Evolutionary conservation across 2,329 filamentous ascomycete genomes (phyloP).

Genomic region (Pestalotiopsis sp.): DNA sequence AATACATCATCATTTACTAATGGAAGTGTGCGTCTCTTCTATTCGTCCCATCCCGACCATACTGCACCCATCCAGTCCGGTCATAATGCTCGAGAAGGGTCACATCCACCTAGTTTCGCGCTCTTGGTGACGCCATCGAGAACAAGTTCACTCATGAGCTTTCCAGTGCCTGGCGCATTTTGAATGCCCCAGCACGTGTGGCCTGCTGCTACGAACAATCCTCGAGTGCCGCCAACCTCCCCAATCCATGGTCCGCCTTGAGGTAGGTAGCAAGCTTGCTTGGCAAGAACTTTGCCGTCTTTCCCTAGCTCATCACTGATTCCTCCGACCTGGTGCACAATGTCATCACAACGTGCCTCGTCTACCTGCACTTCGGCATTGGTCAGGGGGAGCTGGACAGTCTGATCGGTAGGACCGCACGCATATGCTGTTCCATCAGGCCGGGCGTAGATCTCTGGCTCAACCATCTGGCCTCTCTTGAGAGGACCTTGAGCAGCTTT

Average conservation of each 20-base stretch:
- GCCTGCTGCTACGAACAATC: conserved; percentile 70
- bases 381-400: conserved; percentile 63
- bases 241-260: conserved; percentile 74
- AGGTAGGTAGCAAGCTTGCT: conserved; percentile 78
- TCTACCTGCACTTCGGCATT: conserved; percentile 70
- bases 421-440: conserved; percentile 77
- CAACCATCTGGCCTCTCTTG: conserved; percentile 47
- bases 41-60: neutral
- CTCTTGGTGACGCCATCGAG: conserved; percentile 64
- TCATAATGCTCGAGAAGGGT: conserved; percentile 51
- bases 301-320: conserved; percentile 57
- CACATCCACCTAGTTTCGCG: conserved; percentile 56
- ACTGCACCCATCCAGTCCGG: conserved; percentile 21
- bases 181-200: conserved; percentile 87
- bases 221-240: conserved; percentile 60
- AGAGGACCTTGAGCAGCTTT: conserved; percentile 19
- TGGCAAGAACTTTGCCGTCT: conserved; percentile 60
- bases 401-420: conserved; percentile 68
- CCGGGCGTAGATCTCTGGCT: conserved; percentile 78
- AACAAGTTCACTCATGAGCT: conserved; percentile 66
- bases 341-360: conserved; percentile 66
- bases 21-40: neutral
- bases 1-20: neutral
- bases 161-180: conserved; percentile 74
- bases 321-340: conserved; percentile 63